phyloP scores from a whole-genome alignment of 2,329 filamentous ascomycete genomes.

The Aspergillus piperis region DNA sequence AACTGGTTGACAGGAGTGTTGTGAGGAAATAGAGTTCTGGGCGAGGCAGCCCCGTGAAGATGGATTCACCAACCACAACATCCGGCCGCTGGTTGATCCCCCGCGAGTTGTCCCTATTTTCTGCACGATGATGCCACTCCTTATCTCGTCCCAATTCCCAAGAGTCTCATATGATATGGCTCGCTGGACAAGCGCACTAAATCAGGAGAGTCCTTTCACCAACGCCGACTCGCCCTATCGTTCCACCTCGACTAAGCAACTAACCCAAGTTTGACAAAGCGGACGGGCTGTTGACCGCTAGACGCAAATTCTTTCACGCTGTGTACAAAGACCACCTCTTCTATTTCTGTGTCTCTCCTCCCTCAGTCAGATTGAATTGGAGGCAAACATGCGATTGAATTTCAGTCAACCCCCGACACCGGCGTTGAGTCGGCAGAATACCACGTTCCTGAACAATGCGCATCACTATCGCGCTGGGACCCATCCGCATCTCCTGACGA shows the following conservation, averaged over 20 bases:
- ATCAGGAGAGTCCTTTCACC: not conserved
- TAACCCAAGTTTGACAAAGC: slow-evolving; percentile 3
- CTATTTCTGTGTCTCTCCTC: not conserved
- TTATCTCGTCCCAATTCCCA: not conserved
- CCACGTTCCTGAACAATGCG: slow-evolving; percentile 23
- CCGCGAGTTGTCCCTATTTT: not conserved
- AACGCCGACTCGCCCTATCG: not conserved
- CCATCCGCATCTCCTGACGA: slow-evolving; percentile 36
- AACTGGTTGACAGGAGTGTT: too few species aligned
- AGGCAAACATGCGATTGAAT: slow-evolving; percentile 28
- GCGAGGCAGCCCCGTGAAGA: not conserved
- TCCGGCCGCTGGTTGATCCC: not conserved
- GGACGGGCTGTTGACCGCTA: slow-evolving; percentile 9
- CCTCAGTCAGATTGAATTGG: not conserved
- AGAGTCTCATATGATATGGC: not conserved
- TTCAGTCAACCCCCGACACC: slow-evolving; percentile 35
- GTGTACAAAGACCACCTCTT: not conserved
- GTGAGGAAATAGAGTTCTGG: not conserved
- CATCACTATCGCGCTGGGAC: slow-evolving; percentile 25
- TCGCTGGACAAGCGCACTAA: not conserved
- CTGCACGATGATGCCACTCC: not conserved
- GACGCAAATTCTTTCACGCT: not conserved
- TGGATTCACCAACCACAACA: not conserved
- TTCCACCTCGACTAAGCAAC: not conserved
- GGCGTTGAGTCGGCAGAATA: slow-evolving; percentile 34